Conservation (phyloP, 2,329 filamentous ascomycete species). For the Fusarium camptoceras region DNA sequence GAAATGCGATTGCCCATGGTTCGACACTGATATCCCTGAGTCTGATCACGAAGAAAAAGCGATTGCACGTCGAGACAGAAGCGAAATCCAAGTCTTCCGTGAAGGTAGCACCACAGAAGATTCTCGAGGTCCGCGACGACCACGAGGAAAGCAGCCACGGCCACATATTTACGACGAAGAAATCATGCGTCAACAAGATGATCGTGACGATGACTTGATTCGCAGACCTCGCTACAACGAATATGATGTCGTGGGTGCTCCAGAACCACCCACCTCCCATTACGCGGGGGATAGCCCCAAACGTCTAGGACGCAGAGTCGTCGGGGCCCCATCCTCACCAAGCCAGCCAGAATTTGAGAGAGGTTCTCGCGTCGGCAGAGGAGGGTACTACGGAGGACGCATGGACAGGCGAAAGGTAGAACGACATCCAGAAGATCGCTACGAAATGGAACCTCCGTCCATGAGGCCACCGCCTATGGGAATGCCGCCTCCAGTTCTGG, state of each 20-base stretch:
- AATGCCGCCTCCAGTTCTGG: slow-evolving; percentile 46
- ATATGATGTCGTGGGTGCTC: slow-evolving; percentile 50
- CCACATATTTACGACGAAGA: slow-evolving; percentile 60
- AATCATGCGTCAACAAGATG: slow-evolving; percentile 59
- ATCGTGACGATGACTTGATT: slow-evolving; percentile 57
- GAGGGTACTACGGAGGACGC: slow-evolving; percentile 59
- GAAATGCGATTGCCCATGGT: slow-evolving; percentile 84
- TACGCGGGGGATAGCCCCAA: slow-evolving; percentile 72
- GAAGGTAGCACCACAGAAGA: slow-evolving; percentile 49
- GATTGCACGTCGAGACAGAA: slow-evolving; percentile 54
- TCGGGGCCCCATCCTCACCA: slow-evolving; percentile 38
- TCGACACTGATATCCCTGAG: slow-evolving; percentile 71
- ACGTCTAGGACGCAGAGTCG: slow-evolving; percentile 48
- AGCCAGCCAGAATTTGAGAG: slow-evolving; percentile 45
- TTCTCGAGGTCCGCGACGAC: slow-evolving; percentile 34
- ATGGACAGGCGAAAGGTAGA: slow-evolving; percentile 64
- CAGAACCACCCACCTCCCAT: slow-evolving; percentile 60
- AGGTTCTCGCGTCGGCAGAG: slow-evolving; percentile 40
- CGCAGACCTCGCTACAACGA: slow-evolving; percentile 51
- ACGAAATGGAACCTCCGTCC: slow-evolving; percentile 33
- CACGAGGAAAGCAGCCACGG: slow-evolving; percentile 43
- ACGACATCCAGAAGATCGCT: slow-evolving; percentile 60
- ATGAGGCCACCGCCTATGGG: slow-evolving; percentile 51
- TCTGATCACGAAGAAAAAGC: slow-evolving; percentile 67
- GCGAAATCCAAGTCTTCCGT: slow-evolving; percentile 40